These are phyloP conservation scores for Whalleya microplaca DNA, from an alignment of 2,329 filamentous ascomycete genomes.

Conservation along the genomic window DNA sequence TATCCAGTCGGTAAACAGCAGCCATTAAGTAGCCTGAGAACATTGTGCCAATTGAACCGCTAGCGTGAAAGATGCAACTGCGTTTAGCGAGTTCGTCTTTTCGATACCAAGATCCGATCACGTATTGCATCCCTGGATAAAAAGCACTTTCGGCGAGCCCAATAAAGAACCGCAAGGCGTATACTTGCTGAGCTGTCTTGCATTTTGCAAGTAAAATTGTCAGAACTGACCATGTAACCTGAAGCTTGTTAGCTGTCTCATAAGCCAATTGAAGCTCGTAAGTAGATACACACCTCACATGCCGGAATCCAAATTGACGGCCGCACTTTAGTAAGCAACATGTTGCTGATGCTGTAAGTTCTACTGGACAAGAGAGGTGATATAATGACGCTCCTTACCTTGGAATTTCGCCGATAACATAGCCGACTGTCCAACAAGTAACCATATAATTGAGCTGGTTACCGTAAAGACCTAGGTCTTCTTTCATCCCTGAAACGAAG, in stretches of 20 bases:
- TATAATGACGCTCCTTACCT: slow-evolving; percentile 28
- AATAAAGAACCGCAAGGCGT: slow-evolving; percentile 42
- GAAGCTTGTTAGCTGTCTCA: background rate
- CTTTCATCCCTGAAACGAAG: slow-evolving; percentile 52
- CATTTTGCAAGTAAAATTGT: slow-evolving; percentile 41
- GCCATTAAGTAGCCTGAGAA: slow-evolving; percentile 60
- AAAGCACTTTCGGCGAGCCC: slow-evolving; percentile 37
- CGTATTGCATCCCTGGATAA: slow-evolving; percentile 40
- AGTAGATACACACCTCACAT: slow-evolving; percentile 29
- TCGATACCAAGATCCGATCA: slow-evolving; percentile 44
- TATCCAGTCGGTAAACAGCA: slow-evolving; percentile 53
- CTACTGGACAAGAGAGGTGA: background rate
- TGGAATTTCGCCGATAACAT: slow-evolving; percentile 38
- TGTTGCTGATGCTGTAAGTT: slow-evolving; percentile 33
- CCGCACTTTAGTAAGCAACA: slow-evolving; percentile 40
- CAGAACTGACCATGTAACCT: slow-evolving; percentile 37
- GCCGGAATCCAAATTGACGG: slow-evolving; percentile 44
- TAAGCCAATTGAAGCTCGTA: background rate
- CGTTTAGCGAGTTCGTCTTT: slow-evolving; percentile 51
- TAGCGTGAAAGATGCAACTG: slow-evolving; percentile 42
- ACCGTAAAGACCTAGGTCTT: slow-evolving; percentile 44
- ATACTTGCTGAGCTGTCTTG: slow-evolving; percentile 38
- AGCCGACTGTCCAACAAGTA: slow-evolving; percentile 36
- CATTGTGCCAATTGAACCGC: slow-evolving; percentile 35
- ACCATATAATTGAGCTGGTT: slow-evolving; percentile 44